Evolutionary conservation across 106 monocot species (phyloP), one percentile per base, ranked within the genome.

Genomic region (Dioscorea dumetorum): DNA sequence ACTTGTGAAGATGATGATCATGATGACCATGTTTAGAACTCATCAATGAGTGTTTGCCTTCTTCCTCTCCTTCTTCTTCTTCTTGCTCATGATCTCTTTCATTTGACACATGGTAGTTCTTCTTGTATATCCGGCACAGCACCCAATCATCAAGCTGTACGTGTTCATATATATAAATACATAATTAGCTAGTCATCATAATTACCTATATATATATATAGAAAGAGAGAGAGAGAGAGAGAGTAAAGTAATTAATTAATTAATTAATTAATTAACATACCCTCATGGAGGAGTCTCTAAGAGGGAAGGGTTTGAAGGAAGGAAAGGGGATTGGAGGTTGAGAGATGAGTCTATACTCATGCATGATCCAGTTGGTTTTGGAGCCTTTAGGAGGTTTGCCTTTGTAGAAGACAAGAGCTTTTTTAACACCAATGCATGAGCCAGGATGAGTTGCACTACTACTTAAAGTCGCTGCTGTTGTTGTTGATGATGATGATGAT

Each of bases 291-390:
- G 77, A 64, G 24, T 87, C 73, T n/a, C 66, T 67, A 48, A 83
- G 78, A 59, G 70, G 83, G 34, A 81, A 58, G 49, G 87, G 83
- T 52, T 61, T 74, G 65, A 75, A 84, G 77, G 5, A 76, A 72
- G 79, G 10, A 41, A 41, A 73, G 24, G 57, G 56, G 10, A 8
- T 77, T 14, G 67, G 79, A 22, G 86, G 53, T 12, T 85, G 77
- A 9, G 75, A 74, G 19, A 41, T 41, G 41, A 90, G 84, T 33
- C 91, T 81, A 63, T 87, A 91, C 77, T 91, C 91, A 59, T 91
- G 91, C 91, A 91, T 91, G 81, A 91, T 84, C 91, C 91, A 91
- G 35, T 81, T 82, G 4, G 91, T 91, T 74, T 91, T 91, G n/a
- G 65, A 18, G 16, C 90, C 90, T 71, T 84, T 90, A 2, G 90